These are phyloP conservation scores for Fusarium luffae DNA, from an alignment of 2,329 filamentous ascomycete species.

Conservation along the genomic window DNA sequence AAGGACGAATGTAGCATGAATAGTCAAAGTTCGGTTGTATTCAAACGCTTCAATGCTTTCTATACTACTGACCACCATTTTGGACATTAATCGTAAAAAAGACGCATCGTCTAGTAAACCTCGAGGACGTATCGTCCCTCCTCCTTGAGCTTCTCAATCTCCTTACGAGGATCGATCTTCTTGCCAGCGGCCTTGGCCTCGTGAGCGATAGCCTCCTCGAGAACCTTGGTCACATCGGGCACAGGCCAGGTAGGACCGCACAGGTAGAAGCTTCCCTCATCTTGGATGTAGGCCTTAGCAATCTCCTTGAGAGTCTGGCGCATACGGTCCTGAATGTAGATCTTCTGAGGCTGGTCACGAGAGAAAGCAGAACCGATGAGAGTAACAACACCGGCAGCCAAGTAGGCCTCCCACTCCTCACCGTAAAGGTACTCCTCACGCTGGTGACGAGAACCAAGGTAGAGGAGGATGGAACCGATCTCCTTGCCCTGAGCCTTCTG, in stretches of 20 bases:
- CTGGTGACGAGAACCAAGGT: constrained; percentile 97
- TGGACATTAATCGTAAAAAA: constrained; percentile 27
- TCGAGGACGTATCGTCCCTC: constrained; percentile 93
- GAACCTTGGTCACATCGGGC: constrained; percentile 91
- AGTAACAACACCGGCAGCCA: constrained; percentile 94
- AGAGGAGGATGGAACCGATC: constrained; percentile 91
- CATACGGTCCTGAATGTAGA: constrained; percentile 99
- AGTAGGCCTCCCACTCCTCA: constrained; percentile 99
- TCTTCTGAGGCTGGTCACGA: constrained; percentile 96
- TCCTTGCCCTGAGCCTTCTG: constrained; percentile 97
- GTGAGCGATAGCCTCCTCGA: constrained; percentile 88
- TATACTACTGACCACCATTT: constrained; percentile 39
- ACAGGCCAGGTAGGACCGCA: constrained; percentile 99
- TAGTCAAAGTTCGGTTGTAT: constrained; percentile 20
- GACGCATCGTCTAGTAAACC: constrained; percentile 75
- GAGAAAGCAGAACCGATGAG: constrained; percentile 94
- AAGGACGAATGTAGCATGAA: not conserved
- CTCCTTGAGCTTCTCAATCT: constrained; percentile 98
- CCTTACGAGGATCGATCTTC: constrained; percentile 87
- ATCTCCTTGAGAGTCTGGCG: constrained; percentile 86
- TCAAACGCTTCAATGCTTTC: constrained; percentile 43
- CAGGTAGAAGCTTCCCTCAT: constrained; percentile 94
- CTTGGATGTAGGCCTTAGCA: constrained; percentile 83
- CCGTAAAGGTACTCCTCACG: constrained; percentile 99
- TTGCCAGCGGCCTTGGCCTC: constrained; percentile 77